phyloP scores from a whole-genome alignment of 345 rosid genomes.

The Salix exigua region DNA sequence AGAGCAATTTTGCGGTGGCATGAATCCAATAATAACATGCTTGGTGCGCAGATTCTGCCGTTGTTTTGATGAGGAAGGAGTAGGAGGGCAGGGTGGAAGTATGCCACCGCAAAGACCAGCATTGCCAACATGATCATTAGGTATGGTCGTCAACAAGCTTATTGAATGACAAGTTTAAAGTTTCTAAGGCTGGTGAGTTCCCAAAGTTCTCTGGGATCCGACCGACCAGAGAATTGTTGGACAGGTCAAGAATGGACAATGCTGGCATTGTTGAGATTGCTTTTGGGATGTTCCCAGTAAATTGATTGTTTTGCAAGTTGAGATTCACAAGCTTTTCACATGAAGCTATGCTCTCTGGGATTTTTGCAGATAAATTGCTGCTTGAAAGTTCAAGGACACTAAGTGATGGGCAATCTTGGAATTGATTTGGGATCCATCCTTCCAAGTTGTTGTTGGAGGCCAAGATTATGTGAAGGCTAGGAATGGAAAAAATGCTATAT shows the following conservation, averaged over 20 bases:
- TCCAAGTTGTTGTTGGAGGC: too few species aligned
- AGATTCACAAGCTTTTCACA: conserved; percentile 69
- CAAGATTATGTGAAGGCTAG: too few species aligned
- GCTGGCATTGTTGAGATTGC: conserved; percentile 72
- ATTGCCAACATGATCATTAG: conserved; percentile 69
- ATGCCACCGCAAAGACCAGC: conserved; percentile 73
- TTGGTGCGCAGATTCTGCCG: conserved; percentile 43
- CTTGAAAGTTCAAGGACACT: conserved; percentile 79
- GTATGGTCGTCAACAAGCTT: too few species aligned
- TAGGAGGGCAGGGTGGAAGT: conserved; percentile 69
- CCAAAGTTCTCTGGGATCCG: conserved; percentile 75
- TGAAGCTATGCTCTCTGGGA: conserved; percentile 78
- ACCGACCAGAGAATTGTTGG: conserved; percentile 76
- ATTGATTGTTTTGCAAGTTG: conserved; percentile 59
- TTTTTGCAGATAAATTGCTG: conserved; percentile 68
- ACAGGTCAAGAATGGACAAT: conserved; percentile 79
- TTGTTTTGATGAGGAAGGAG: conserved; percentile 33
- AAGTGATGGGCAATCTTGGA: too few species aligned
- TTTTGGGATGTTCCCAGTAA: conserved; percentile 68
- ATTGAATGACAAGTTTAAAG: conserved; percentile 78
- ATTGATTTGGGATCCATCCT: too few species aligned
- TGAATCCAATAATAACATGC: conserved; percentile 58
- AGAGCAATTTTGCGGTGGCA: too few species aligned
- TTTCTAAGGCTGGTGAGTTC: conserved; percentile 71
- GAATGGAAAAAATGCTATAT: too few species aligned